phyloP scores from a whole-genome alignment of 495 filamentous ascomycete species.

The Daldinia bambusicola region DNA sequence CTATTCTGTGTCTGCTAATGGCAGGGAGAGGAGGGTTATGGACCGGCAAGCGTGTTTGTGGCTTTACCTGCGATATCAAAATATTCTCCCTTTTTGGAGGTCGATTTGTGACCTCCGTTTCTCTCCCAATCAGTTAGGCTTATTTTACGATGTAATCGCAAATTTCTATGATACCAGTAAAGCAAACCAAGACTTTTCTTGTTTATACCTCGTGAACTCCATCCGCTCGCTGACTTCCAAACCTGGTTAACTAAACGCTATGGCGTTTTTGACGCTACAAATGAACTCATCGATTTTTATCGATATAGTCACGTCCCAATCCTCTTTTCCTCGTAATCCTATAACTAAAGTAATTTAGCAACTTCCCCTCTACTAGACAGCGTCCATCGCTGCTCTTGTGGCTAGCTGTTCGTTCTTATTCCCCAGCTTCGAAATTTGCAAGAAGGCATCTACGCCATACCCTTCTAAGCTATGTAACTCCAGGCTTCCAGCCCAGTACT shows the following conservation, averaged over 20 bases:
- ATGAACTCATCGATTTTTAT: background rate
- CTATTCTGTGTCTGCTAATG: slow-evolving; percentile 13
- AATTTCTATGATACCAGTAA: slow-evolving; percentile 50
- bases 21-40: slow-evolving; percentile 10
- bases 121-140: slow-evolving; percentile 48
- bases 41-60: slow-evolving; percentile 13
- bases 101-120: slow-evolving; percentile 33
- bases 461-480: slow-evolving; percentile 94
- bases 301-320: background rate
- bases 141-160: slow-evolving; percentile 51
- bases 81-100: slow-evolving; percentile 46
- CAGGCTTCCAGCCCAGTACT: slow-evolving; percentile 97
- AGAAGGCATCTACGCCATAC: slow-evolving; percentile 96
- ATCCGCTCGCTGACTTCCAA: background rate
- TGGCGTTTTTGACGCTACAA: background rate
- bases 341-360: background rate
- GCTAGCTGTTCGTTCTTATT: slow-evolving; percentile 98
- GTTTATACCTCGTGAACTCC: background rate
- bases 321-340: background rate
- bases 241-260: background rate
- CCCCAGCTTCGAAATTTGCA: slow-evolving; percentile 96
- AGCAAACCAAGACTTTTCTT: slow-evolving; percentile 16
- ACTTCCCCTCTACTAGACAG: slow-evolving; percentile 66
- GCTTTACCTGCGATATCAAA: slow-evolving; percentile 37
- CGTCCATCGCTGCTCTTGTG: slow-evolving; percentile 87